phyloP scores from a whole-genome alignment of 768 basidiomycete species.

The Hemileccinum rubropunctum region DNA sequence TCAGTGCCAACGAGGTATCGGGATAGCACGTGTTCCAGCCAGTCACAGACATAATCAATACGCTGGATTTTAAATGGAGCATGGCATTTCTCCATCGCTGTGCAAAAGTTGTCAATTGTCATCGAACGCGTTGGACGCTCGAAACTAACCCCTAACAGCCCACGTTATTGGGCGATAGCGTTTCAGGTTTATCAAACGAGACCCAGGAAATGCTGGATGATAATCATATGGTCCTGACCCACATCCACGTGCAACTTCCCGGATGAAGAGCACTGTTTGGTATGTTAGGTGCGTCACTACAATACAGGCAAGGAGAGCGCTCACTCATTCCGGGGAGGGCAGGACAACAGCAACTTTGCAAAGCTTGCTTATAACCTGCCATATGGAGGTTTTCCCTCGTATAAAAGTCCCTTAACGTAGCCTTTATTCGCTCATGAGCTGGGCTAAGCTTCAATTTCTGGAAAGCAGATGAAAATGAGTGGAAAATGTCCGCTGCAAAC shows the following conservation, averaged over 20 bases:
- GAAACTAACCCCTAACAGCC: slow-evolving; percentile 39
- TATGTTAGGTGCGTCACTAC: slow-evolving; percentile 1
- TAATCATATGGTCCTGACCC: slow-evolving; percentile 28
- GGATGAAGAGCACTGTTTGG: slow-evolving; percentile 29
- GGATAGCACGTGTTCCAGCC: slow-evolving; percentile 37
- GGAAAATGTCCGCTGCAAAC: background rate
- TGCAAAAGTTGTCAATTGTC: background rate
- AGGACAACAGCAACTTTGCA: slow-evolving; percentile 28
- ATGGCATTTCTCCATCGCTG: slow-evolving; percentile 49
- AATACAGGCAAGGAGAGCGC: background rate
- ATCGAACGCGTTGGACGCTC: background rate
- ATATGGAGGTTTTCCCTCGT: slow-evolving; percentile 25
- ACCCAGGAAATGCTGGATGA: slow-evolving; percentile 25
- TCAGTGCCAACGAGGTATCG: slow-evolving; percentile 27
- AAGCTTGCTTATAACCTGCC: slow-evolving; percentile 29
- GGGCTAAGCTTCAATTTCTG: slow-evolving; percentile 28
- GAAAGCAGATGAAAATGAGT: background rate
- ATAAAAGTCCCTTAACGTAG: slow-evolving; percentile 21
- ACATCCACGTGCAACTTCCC: slow-evolving; percentile 32
- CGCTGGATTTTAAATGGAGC: slow-evolving; percentile 39
- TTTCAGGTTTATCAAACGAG: slow-evolving; percentile 37
- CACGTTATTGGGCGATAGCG: slow-evolving; percentile 38
- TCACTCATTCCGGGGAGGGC: slow-evolving; percentile 34
- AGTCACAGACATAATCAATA: slow-evolving; percentile 35
- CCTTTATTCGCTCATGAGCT: slow-evolving; percentile 20